Evolutionary conservation across 1,284 basidiomycete genomes (phyloP).

Genomic region (Sporisorium scitamineum): DNA sequence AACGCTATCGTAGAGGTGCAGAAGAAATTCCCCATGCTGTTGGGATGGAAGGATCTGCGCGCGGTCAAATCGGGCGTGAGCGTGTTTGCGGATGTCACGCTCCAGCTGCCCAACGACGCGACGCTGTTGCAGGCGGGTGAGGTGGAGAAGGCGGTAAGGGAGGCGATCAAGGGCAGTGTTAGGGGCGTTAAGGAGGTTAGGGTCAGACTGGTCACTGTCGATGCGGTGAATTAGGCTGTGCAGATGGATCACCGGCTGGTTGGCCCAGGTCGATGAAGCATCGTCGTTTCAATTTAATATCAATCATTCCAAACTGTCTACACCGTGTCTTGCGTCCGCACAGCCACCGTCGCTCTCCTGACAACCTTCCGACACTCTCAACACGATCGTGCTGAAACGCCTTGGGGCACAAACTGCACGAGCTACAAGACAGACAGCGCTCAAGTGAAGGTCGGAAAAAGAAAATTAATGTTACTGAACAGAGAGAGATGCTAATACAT

Average conservation of each 20-base stretch:
- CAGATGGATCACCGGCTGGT: neutral
- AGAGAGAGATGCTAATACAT: slow-evolving; percentile 18
- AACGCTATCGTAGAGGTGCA: slow-evolving; percentile 70
- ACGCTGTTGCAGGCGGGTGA: slow-evolving; percentile 44
- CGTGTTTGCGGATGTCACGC: slow-evolving; percentile 62
- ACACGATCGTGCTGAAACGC: neutral
- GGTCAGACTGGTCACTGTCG: slow-evolving; percentile 44
- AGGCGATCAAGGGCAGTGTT: slow-evolving; percentile 27
- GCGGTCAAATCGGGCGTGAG: slow-evolving; percentile 62
- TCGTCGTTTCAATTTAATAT: no score
- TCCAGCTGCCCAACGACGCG: slow-evolving; percentile 45
- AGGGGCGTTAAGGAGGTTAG: slow-evolving; percentile 61
- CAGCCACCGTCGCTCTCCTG: no score
- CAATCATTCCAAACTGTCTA: no score
- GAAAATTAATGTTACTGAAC: neutral
- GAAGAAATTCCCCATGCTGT: slow-evolving; percentile 12
- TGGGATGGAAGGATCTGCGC: slow-evolving; percentile 56
- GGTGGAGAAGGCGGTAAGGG: slow-evolving; percentile 46
- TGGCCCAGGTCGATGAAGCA: no score
- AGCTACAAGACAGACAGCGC: neutral
- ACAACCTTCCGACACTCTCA: neutral
- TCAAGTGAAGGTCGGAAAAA: neutral
- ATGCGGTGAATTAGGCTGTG: slow-evolving; percentile 12
- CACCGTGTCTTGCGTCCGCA: neutral
- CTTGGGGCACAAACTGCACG: neutral